Conservation (phyloP, 139 green algal genomes). For the Zygnema circumcarinatum region DNA sequence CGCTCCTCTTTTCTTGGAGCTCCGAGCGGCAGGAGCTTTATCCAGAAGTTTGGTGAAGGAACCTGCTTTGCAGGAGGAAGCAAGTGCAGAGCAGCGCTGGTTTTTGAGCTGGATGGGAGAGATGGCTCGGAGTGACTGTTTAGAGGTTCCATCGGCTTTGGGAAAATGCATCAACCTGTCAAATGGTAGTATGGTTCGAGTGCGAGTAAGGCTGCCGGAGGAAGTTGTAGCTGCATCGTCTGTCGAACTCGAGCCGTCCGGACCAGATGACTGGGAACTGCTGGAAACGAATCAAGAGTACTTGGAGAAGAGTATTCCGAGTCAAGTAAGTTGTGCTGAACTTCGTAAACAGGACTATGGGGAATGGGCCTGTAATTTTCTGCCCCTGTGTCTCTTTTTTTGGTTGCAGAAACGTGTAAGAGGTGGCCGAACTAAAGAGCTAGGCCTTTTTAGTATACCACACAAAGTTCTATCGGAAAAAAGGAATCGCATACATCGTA, state of each 20-base stretch:
- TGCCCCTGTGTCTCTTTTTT: no score
- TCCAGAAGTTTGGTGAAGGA: not conserved
- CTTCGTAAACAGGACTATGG: no score
- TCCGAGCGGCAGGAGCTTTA: not conserved
- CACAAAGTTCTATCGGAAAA: no score
- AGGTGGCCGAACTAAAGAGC: no score
- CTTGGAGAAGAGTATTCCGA: constrained; percentile 79
- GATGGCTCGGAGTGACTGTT: constrained; percentile 16
- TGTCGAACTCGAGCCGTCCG: constrained; percentile 71
- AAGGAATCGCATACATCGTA: no score
- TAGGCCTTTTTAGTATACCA: no score
- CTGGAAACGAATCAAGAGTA: constrained; percentile 79
- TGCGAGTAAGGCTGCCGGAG: constrained; percentile 13
- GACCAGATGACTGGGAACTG: constrained; percentile 84
- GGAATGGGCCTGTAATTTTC: no score
- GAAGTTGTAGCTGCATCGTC: constrained; percentile 61
- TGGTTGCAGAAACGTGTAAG: no score
- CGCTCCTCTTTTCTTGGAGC: constrained; percentile 15
- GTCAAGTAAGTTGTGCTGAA: constrained; percentile 37
- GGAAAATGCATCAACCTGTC: constrained; percentile 60
- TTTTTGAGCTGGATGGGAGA: constrained; percentile 60
- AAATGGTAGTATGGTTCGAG: constrained; percentile 55
- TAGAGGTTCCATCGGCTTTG: constrained; percentile 65
- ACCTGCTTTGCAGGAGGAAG: not conserved
- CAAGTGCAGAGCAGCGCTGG: constrained; percentile 4